Evolutionary conservation across 495 filamentous ascomycete genomes (phyloP), one percentile per base, ranked within the genome.

Genomic region (Penicillium roqueforti): DNA sequence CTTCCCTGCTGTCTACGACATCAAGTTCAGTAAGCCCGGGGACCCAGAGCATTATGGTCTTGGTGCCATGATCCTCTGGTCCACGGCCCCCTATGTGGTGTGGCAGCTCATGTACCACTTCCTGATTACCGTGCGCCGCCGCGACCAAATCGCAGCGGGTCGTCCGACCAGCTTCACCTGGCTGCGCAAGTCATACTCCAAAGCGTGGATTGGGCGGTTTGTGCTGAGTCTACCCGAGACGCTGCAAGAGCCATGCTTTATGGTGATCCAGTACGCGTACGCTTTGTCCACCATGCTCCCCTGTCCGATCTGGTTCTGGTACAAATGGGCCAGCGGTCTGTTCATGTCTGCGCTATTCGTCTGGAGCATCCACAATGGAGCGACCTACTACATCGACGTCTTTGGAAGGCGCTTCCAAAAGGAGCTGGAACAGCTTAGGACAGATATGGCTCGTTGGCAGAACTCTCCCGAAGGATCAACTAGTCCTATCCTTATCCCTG

Each of bases 341-440:
- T 97, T 96, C 73, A 75, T 98, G 49, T 70, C 85, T 5, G 75
- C 80, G 8, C 82, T 98, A 18, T 97, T 97, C 61, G 71, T 82
- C 29, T 95, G 92, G 91, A 91, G 87, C 60, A 82, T 96, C 45
- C 90, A 96, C 69, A 98, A 98, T 58, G 93, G 93, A 25, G 89
- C 91, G 22, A 96, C 91, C 13, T 98, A 87, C 67, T 98, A 98
- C 68, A 96, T 97, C 66, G 93, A 98, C 59, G 86, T 96, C 13
- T 98, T 96, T 59, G 93, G 93, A 51, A 96, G 87, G 65, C 83
- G 91, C 5, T 97, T 97, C 76, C 89, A 97, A 76, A 95, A 91
- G 66, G 95, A 98, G 71, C 77, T 98, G 19, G 95, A 97, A 68
- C 81, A 86, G 29, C 80, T 98, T 70, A 91, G 87, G 74, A 82